Base-by-base conservation (phyloP, 208 protist species). In the Leishmania gerbilli region DNA sequence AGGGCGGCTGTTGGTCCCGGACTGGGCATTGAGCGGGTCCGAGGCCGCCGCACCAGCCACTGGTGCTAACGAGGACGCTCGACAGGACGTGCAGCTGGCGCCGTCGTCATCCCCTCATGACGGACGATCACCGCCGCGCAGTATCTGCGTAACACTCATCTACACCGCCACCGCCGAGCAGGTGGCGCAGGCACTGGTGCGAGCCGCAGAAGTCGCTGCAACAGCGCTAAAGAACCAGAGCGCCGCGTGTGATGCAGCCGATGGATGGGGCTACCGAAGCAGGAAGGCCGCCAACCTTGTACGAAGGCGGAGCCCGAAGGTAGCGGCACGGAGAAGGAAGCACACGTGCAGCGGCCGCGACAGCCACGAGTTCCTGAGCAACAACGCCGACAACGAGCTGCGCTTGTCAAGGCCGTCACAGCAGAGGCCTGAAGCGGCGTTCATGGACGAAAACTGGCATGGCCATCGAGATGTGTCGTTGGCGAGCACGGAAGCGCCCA, bases 81-180 rank as follows among this genome's bases (percentile, higher is more conserved):
- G 27, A n/a, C 72, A 62, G 40, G 72, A 58, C 34, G 72, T 21
- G 72, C 47, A 9, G 37, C 42, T 21, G 13, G 72, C 72, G 37
- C 45, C 72, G 27, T 27, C 55, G 19, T 31, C 49, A 58, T 40
- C 42, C n/a, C 40, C 67, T 71, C 67, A 49, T 19, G 42, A 15
- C 17, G 11, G 2, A 5, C 34, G 49, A 45, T 17, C 27, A 31
- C 81, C 24, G 34, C 24, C 17, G 24, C 51, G 55, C 3, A 65
- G 42, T 7, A 71, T 85, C n/a, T 85, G 82, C 45, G 78, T 85
- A 24, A 82, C 77, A 45, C 82, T 85, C 34, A 85, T 85, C 34
- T 85, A 85, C 74, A 79, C 74, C 19, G 75, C 82, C 11, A 82
- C 82, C 21, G 78, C 82, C 17, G 82, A 85, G 82, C 62, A 81